Conservation (phyloP, 768 basidiomycete genomes). For the Dictyophora rubrovolvata region DNA sequence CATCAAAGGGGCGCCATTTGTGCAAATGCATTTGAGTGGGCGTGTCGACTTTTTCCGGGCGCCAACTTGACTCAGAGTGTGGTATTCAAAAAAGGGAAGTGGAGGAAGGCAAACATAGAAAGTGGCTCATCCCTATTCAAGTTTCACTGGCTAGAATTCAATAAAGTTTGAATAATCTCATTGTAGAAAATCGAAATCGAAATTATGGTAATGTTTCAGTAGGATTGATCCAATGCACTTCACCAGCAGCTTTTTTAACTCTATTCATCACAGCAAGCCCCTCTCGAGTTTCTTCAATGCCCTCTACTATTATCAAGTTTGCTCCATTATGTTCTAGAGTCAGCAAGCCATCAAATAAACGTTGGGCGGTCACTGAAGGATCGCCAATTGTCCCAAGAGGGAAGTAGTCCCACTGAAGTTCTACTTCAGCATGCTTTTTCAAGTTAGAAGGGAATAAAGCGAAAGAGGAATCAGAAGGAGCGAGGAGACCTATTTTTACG, state of each 20-base stretch:
- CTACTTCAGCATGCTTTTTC: background rate
- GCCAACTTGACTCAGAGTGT: no score
- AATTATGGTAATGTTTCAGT: background rate
- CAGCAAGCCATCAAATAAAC: constrained; percentile 80
- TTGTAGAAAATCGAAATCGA: background rate
- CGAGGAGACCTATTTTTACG: constrained; percentile 55
- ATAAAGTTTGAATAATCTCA: background rate
- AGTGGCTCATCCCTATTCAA: no score
- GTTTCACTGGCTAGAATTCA: no score
- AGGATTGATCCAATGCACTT: constrained; percentile 25
- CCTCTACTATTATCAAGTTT: constrained; percentile 78
- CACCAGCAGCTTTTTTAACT: constrained; percentile 78
- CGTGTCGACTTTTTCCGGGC: no score
- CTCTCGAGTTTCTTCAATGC: constrained; percentile 65
- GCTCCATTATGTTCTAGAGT: constrained; percentile 69
- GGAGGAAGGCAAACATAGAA: no score
- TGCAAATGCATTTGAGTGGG: no score
- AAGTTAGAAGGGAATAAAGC: constrained; percentile 19
- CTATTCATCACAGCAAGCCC: constrained; percentile 95
- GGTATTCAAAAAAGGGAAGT: no score
- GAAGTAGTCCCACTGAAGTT: background rate
- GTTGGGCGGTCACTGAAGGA: constrained; percentile 62
- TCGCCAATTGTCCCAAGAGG: constrained; percentile 37
- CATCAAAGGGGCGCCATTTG: no score
- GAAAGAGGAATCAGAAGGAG: constrained; percentile 47